Conservation (phyloP, 495 filamentous ascomycete species). For the Xylaria venustula region DNA sequence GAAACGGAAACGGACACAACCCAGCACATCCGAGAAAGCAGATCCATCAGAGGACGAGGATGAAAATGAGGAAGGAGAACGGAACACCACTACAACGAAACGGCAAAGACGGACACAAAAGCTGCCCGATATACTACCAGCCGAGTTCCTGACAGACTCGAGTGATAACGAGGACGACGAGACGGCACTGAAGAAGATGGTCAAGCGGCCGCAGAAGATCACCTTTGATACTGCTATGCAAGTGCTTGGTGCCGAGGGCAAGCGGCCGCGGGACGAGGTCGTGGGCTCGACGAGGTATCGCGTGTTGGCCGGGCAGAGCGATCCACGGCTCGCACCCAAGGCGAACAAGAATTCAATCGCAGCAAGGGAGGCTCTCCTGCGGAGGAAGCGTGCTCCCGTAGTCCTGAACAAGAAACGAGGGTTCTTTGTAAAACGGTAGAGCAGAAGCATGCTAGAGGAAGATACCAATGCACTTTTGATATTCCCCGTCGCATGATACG, state of each 20-base stretch:
- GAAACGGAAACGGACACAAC: conserved; percentile 32
- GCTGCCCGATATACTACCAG: conserved; percentile 40
- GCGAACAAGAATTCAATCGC: conserved; percentile 28
- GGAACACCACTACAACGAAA: conserved; percentile 17
- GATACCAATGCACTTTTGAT: neutral
- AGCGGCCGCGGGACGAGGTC: conserved; percentile 33
- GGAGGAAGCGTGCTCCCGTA: conserved; percentile 25
- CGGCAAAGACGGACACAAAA: conserved; percentile 9
- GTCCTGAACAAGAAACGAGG: conserved; percentile 28
- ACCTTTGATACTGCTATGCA: conserved; percentile 30
- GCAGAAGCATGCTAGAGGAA: conserved; percentile 14
- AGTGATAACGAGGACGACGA: conserved; percentile 37
- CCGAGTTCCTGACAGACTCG: conserved; percentile 46
- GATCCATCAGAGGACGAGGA: conserved; percentile 4
- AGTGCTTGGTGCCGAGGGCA: conserved; percentile 24
- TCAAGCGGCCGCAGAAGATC: conserved; percentile 33
- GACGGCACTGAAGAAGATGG: conserved; percentile 16
- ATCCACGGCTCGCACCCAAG: conserved; percentile 40
- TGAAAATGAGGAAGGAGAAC: conserved; percentile 16
- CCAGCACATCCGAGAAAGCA: conserved; percentile 8
- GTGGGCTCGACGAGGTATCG: conserved; percentile 44
- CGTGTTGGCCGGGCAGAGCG: conserved; percentile 30
- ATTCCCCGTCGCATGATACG: neutral
- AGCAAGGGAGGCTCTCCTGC: conserved; percentile 37
- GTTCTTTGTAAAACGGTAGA: conserved; percentile 40